Evolutionary conservation across 768 basidiomycete genomes (phyloP), one percentile per base, ranked within the genome.

Genomic region (Calocera viscosa): DNA sequence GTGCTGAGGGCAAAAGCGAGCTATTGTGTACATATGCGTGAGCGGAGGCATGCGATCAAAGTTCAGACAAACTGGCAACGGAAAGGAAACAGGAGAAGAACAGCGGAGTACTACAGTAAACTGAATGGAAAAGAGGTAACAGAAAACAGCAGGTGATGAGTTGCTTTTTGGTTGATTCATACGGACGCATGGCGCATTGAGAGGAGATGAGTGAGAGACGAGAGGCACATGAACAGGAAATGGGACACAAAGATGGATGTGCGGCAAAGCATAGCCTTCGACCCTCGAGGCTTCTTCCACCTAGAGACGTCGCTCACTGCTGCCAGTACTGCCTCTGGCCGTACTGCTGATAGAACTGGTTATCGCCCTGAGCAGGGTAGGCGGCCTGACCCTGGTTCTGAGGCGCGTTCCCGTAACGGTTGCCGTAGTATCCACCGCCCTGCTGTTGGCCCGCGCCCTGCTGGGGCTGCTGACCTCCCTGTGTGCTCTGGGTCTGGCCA

Each of bases 21-120:
- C 14, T 60, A 60, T 60, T 60, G 53, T 60, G 53, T 60, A 60
- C 53, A 60, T 60, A 60, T 60, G 53, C 53, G 53, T 60, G 53
- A 60, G 53, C 53, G 53, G 53, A 60, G 53, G 53, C 30, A 60
- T 60, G 53, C 53, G 26, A 60, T 26, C 53, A 60, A 60, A 60
- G 53, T 60, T n/a, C 53, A 60, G 14, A 60, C 14, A 60, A 26
- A 60, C 53, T 28, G 53, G 24, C 12, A 49, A 49, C 39, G 39
- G 24, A 49, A 60, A 16, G 30, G 26, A 60, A 32, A 26, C 7
- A 60, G 5, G 2, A 60, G 53, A 16, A 60, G 30, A 60, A 60
- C 26, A 19, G 30, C 11, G 24, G 53, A 60, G 30, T 26, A 28
- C 26, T 47, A 47, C 43, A 47, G 43, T 47, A 47, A 19, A 26